These are phyloP conservation scores for Candida hispaniensis DNA, from an alignment of 805 yeast genomes.

Conservation along the genomic window DNA sequence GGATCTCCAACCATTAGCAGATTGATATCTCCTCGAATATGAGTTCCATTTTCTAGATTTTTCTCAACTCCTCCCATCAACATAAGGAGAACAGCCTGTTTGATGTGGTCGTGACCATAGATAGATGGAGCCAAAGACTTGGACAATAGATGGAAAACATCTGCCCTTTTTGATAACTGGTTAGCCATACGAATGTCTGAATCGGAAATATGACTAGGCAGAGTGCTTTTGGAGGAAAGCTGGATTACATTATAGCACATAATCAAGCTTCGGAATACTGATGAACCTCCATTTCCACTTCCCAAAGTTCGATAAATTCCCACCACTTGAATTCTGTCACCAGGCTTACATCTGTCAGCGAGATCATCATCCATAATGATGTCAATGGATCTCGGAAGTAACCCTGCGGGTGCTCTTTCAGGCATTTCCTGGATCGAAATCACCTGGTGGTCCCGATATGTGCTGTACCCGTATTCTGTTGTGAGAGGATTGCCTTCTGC, in stretches of 20 bases:
- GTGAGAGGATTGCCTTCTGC: slow-evolving; percentile 77
- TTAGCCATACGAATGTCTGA: slow-evolving; percentile 79
- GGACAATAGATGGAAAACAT: slow-evolving; percentile 68
- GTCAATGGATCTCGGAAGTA: slow-evolving; percentile 86
- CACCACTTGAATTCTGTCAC: slow-evolving; percentile 87
- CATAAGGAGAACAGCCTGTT: slow-evolving; percentile 83
- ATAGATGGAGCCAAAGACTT: slow-evolving; percentile 92
- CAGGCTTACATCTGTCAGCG: slow-evolving; percentile 87
- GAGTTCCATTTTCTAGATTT: slow-evolving; percentile 88
- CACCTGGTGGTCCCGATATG: slow-evolving; percentile 89
- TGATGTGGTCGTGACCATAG: slow-evolving; percentile 84
- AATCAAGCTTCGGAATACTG: slow-evolving; percentile 72
- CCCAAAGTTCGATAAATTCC: slow-evolving; percentile 93
- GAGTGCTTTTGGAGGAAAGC: slow-evolving; percentile 77
- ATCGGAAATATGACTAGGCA: slow-evolving; percentile 68
- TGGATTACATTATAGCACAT: slow-evolving; percentile 85
- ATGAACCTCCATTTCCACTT: slow-evolving; percentile 43
- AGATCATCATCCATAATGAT: slow-evolving; percentile 89
- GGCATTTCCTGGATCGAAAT: slow-evolving; percentile 96
- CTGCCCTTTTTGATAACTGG: slow-evolving; percentile 54
- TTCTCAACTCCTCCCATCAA: slow-evolving; percentile 90
- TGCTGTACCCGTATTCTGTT: slow-evolving; percentile 87
- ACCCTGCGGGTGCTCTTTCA: slow-evolving; percentile 96
- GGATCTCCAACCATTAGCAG: slow-evolving; percentile 97
- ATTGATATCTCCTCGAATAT: slow-evolving; percentile 95